phyloP scores from a whole-genome alignment of 2,329 filamentous ascomycete genomes.

The Cadophora luteo-olivacea region DNA sequence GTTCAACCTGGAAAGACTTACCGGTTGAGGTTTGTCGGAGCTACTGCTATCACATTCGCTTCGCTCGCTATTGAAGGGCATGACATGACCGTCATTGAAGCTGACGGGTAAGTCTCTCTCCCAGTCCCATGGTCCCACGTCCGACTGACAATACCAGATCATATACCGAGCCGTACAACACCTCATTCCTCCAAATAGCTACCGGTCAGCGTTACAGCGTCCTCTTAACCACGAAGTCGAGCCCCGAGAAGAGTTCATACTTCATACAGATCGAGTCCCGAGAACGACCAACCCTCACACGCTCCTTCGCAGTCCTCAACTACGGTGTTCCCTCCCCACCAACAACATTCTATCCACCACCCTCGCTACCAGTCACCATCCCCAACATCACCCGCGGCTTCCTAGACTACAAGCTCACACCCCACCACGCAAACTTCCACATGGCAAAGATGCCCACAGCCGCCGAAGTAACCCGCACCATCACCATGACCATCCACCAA shows the following conservation, averaged over 20 bases:
- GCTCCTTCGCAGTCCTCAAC: conserved; percentile 50
- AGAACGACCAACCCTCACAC: conserved; percentile 49
- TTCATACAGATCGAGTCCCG: conserved; percentile 53
- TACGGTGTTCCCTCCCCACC: conserved; percentile 41
- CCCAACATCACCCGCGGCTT: conserved; percentile 40
- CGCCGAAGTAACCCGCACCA: conserved; percentile 46
- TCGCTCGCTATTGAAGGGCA: conserved; percentile 64
- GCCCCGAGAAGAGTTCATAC: conserved; percentile 46
- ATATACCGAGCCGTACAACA: conserved; percentile 50
- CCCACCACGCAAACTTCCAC: conserved; percentile 33
- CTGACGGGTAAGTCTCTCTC: conserved; percentile 54
- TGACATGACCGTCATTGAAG: conserved; percentile 63
- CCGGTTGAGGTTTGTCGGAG: conserved; percentile 65
- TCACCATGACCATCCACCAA: conserved; percentile 46
- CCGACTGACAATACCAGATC: conserved; percentile 29
- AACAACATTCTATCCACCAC: conserved; percentile 34
- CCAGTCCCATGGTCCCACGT: conserved; percentile 22
- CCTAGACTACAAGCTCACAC: conserved; percentile 46
- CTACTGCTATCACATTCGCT: conserved; percentile 59
- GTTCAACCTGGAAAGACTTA: conserved; percentile 67
- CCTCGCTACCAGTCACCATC: conserved; percentile 35
- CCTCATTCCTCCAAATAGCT: conserved; percentile 53
- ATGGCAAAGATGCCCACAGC: conserved; percentile 37
- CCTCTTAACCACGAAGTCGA: conserved; percentile 52
- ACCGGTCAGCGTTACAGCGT: conserved; percentile 58